Evolutionary conservation across 2,329 filamentous ascomycete species (phyloP).

Genomic region (Rhexocercosporidium sp.): DNA sequence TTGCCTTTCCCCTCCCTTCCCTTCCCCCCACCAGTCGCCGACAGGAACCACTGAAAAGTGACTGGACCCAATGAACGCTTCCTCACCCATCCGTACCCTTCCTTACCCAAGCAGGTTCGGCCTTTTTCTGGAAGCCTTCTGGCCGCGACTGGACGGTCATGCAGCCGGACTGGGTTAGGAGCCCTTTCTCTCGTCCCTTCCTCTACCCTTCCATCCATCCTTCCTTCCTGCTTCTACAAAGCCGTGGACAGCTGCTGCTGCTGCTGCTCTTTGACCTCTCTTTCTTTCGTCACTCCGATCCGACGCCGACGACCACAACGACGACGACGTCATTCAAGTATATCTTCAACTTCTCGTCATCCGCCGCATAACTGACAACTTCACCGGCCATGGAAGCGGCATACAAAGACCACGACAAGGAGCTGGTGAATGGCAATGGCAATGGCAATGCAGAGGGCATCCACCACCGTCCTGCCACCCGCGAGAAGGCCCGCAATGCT

Average conservation of each 20-base stretch:
- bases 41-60: not conserved
- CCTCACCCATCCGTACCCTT: not conserved
- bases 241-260: not conserved
- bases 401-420: constrained; percentile 4
- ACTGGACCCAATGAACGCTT: not conserved
- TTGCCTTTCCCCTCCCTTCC: too few relatives aligned
- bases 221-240: not conserved
- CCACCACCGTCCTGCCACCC: constrained; percentile 2
- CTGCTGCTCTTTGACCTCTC: not conserved
- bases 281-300: not conserved
- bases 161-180: not conserved
- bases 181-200: not conserved
- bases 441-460: not conserved
- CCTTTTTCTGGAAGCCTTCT: constrained; percentile 8
- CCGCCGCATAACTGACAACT: not conserved
- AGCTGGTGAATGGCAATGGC: not conserved
- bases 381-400: constrained; percentile 4
- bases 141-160: constrained; percentile 10
- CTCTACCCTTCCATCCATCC: not conserved
- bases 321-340: not conserved
- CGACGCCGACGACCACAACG: not conserved
- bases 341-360: not conserved
- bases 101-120: not conserved
- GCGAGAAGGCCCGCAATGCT: constrained; percentile 10
- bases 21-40: too few relatives aligned